Evolutionary conservation across 2,329 filamentous ascomycete species (phyloP).

Genomic region (Emergomyces orientalis): DNA sequence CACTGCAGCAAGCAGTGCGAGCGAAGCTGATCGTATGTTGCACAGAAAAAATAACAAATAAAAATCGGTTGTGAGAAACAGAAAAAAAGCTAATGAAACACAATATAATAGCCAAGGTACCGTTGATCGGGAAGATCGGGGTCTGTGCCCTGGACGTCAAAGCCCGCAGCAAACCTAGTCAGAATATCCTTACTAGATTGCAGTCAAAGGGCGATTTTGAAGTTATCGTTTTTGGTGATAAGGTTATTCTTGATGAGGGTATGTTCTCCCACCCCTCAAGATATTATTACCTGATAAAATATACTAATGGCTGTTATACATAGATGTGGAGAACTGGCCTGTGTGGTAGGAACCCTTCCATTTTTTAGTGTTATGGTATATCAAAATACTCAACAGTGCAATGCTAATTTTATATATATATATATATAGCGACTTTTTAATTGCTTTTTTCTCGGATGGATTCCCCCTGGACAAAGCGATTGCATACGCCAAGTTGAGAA

Average conservation of each 20-base stretch:
- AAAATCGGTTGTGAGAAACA: neutral
- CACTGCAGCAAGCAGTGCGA: slow-evolving; percentile 71
- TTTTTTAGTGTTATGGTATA: neutral
- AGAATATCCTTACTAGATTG: slow-evolving; percentile 88
- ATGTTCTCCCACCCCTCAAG: slow-evolving; percentile 19
- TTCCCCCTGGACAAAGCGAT: slow-evolving; percentile 97
- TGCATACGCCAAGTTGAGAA: slow-evolving; percentile 82
- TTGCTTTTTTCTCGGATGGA: slow-evolving; percentile 96
- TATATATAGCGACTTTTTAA: slow-evolving; percentile 66
- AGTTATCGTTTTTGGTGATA: slow-evolving; percentile 95
- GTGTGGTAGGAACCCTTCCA: slow-evolving; percentile 52
- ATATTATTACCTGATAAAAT: neutral
- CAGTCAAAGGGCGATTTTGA: slow-evolving; percentile 90
- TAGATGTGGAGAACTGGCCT: slow-evolving; percentile 88
- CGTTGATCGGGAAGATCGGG: slow-evolving; percentile 60
- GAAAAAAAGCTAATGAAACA: slow-evolving; percentile 5
- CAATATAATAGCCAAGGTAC: slow-evolving; percentile 17
- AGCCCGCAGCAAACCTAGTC: slow-evolving; percentile 89
- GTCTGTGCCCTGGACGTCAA: slow-evolving; percentile 94
- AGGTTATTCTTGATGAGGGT: slow-evolving; percentile 92
- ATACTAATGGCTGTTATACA: slow-evolving; percentile 8
- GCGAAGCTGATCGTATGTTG: slow-evolving; percentile 44
- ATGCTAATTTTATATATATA: neutral
- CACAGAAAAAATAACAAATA: slow-evolving; percentile 26
- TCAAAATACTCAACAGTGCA: neutral